Evolutionary conservation across 768 basidiomycete species (phyloP), one percentile per base, ranked within the genome.

Genomic region (Fistulinella prunicolor): DNA sequence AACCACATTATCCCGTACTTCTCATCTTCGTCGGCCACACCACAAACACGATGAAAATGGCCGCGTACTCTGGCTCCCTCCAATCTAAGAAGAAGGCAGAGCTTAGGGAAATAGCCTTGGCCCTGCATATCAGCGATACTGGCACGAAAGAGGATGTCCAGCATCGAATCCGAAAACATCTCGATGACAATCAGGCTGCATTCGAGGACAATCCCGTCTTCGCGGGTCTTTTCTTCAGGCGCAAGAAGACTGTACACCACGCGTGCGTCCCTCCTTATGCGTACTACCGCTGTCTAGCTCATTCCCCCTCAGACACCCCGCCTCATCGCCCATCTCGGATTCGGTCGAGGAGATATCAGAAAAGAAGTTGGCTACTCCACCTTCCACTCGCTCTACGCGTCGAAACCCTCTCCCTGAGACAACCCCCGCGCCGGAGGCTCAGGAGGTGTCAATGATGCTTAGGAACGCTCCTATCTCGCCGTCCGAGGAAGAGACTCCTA

Each of bases 51-150:
- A 80, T 79, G 77, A 64, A 75, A 34, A 70, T 71, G 29, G 47
- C 69, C 48, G 50, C 65, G 28, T 83, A 69, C 59, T 59, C 77
- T 34, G 84, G 84, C 38, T 64, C 78, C 22, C 73, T 85, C 22
- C 74, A 72, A 50, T 58, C 76, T n/a, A 86, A 86, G 68, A 86
- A 83, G 69, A 86, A 86, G 64, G 71, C 71, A 3, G 85, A 86
- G 19, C 75, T 87, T 4, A 82, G 77, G 55, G 76, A 78, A 47
- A 79, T 86, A 29, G 82, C 85, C 1, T 2, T 51, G 5, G 79
- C 81, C 5, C 73, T 87, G 20, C 60, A 63, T 1, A 64, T 85
- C 49, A 75, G 71, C 38, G 76, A 79, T 44, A 47, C 67, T 29
- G 85, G 85, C 32, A 86, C 81, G 2, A 83, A 78, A 51, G 83